Evolutionary conservation across 805 yeast species (phyloP).

Genomic region (Barnettozyma populi): DNA sequence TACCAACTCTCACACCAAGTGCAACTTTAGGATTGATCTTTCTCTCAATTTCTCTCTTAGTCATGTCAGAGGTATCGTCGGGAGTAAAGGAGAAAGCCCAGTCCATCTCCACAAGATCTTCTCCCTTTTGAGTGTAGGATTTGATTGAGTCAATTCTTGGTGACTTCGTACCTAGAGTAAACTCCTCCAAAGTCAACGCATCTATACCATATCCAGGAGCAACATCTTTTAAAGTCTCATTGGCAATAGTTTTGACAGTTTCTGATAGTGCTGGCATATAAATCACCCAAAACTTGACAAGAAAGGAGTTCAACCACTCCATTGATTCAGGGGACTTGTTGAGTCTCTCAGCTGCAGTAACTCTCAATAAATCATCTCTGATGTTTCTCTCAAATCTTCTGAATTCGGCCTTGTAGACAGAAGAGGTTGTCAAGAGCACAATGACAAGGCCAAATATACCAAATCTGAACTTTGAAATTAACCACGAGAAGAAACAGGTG

Average conservation of each 20-base stretch:
- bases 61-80: slow-evolving; percentile 78
- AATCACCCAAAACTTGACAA: slow-evolving; percentile 81
- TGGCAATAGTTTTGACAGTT: slow-evolving; percentile 66
- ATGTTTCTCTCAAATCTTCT: slow-evolving; percentile 70
- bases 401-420: slow-evolving; percentile 67
- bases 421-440: slow-evolving; percentile 54
- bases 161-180: slow-evolving; percentile 76
- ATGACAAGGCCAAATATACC: slow-evolving; percentile 59
- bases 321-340: slow-evolving; percentile 65
- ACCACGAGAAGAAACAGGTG: slow-evolving; percentile 69
- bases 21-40: slow-evolving; percentile 79
- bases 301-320: slow-evolving; percentile 74
- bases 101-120: slow-evolving; percentile 71
- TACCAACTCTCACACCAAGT: slow-evolving; percentile 75
- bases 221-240: slow-evolving; percentile 58
- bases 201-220: slow-evolving; percentile 85
- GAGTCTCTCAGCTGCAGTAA: slow-evolving; percentile 55
- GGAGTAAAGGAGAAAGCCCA: slow-evolving; percentile 82
- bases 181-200: slow-evolving; percentile 64
- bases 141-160: slow-evolving; percentile 69
- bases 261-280: slow-evolving; percentile 83
- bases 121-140: slow-evolving; percentile 66
- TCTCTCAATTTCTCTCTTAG: slow-evolving; percentile 62
- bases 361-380: slow-evolving; percentile 70
- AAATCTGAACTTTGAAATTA: slow-evolving; percentile 54